These are phyloP conservation scores for Cladochytrium replicatum DNA, from an alignment of 192 early-diverging fungal genomes.

Conservation along the genomic window DNA sequence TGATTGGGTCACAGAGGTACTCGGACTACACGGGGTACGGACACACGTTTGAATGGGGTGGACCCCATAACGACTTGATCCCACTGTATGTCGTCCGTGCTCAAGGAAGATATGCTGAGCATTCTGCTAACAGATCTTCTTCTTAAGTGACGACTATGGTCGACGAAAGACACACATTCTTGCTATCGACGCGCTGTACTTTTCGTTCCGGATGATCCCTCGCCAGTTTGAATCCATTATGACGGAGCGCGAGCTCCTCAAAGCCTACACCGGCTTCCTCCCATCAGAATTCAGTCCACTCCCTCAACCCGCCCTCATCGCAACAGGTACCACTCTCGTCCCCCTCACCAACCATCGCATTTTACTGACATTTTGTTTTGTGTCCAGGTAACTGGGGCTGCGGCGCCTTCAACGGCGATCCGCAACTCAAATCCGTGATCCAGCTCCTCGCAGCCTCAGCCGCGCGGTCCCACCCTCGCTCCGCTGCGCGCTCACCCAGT, in stretches of 20 bases:
- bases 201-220: conserved; percentile 2
- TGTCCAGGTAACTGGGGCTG: conserved; percentile 19
- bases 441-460: conserved; percentile 32
- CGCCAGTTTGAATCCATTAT: conserved; percentile 9
- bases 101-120: background rate
- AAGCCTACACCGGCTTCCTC: conserved; percentile 36
- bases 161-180: conserved; percentile 21
- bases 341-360: too few species aligned
- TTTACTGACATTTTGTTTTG: too few species aligned
- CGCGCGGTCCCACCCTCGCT: conserved; percentile 9
- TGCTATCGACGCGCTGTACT: conserved; percentile 31
- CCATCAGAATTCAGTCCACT: conserved; percentile 7
- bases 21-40: conserved; percentile 32
- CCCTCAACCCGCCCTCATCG: conserved; percentile 1
- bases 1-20: conserved; percentile 31
- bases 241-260: conserved; percentile 31
- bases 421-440: conserved; percentile 32
- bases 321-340: too few species aligned
- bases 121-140: too few species aligned
- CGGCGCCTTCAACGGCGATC: conserved; percentile 39
- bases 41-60: conserved; percentile 23
- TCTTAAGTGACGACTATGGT: conserved; percentile 18
- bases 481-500: background rate
- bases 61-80: conserved; percentile 12
- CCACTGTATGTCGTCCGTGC: background rate